Base-by-base conservation (phyloP, 2,329 filamentous ascomycete genomes). In the Phyllosticta capitalensis region DNA sequence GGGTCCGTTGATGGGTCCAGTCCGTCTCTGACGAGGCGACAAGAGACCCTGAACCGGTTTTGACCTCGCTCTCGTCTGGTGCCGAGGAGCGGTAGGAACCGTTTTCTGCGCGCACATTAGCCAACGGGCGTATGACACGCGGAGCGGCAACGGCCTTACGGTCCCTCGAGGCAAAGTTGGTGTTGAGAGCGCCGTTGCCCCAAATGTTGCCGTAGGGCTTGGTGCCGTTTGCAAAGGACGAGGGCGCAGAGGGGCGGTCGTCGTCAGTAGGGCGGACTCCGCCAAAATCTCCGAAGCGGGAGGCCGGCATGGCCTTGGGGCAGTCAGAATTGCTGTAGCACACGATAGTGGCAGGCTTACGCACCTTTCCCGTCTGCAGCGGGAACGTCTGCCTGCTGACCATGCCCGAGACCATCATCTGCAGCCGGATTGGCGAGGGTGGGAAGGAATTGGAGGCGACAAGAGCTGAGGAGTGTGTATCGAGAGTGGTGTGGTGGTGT, bases 1-100 rank as follows among this genome's bases (percentile, higher is more conserved):
- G 80, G 45, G 79, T 75, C 63, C 75, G 78, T 56, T 77, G 74
- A 52, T 76, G 76, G 56, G 72, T 73, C 84, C 86, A 89, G 65
- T 89, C 86, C 19, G 83, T 82, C 67, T 90, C 86, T 9, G 87
- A 88, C 50, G 84, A 83, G 52, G 83, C 79, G 61, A 88, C 79
- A 48, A 91, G 77, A 61, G 86, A 87, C 62, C 84, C 81, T 5
- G 87, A 89, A 54, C 87, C 88, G 3, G 83, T 85, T 67, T 86
- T 83, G 58, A 76, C 79, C 64, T 82, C 80, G 48, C 78, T 63
- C 26, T 69, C 66, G 20, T 74, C 73, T 30, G 63, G 55, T 14
- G 63, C 56, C 5, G 66, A 62, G 49, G 65, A 62, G 10, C 65
- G 63, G 49, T 68, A 66, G 45, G 66, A 64, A 55, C 65, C 64